These are phyloP conservation scores for Sphagnum contortum DNA, from an alignment of 225 moss, liverwort and hornwort genomes.

Conservation along the genomic window DNA sequence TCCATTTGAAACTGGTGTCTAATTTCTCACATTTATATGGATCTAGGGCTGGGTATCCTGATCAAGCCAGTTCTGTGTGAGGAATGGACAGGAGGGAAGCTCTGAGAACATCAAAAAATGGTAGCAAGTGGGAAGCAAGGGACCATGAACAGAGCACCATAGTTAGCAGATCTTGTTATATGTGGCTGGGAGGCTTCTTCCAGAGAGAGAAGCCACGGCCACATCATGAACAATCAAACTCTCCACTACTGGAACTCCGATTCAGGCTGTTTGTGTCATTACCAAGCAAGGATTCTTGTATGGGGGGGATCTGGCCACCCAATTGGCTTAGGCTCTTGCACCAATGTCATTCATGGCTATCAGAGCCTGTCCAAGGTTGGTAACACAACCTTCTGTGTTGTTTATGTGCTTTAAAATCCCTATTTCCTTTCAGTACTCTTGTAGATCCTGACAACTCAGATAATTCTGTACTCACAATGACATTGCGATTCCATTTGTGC, in stretches of 20 bases:
- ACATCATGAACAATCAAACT: slow-evolving; percentile 17
- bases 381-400: not conserved
- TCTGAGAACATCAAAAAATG: not conserved
- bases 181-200: slow-evolving; percentile 15
- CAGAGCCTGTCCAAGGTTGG: slow-evolving; percentile 18
- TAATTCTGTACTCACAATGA: not conserved
- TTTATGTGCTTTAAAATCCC: not conserved
- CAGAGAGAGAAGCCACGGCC: slow-evolving; percentile 3
- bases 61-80: not conserved
- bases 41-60: not conserved
- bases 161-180: not conserved
- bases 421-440: not conserved
- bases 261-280: slow-evolving; percentile 24
- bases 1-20: not conserved
- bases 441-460: not conserved
- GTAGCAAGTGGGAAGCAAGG: not conserved
- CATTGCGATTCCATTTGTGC: not conserved
- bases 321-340: slow-evolving; percentile 21
- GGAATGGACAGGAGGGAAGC: not conserved
- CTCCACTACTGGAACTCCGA: slow-evolving; percentile 29
- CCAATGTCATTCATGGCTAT: slow-evolving; percentile 9
- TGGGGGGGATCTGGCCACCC: slow-evolving; percentile 7
- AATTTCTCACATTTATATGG: not conserved
- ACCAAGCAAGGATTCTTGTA: slow-evolving; percentile 12
- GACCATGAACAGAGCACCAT: not conserved